A percentile compares a stretch with the other conserved stretches of the same genome.
Conservation (phyloP, 31 red algal species). For the Odonthalia washingtoniensis region DNA sequence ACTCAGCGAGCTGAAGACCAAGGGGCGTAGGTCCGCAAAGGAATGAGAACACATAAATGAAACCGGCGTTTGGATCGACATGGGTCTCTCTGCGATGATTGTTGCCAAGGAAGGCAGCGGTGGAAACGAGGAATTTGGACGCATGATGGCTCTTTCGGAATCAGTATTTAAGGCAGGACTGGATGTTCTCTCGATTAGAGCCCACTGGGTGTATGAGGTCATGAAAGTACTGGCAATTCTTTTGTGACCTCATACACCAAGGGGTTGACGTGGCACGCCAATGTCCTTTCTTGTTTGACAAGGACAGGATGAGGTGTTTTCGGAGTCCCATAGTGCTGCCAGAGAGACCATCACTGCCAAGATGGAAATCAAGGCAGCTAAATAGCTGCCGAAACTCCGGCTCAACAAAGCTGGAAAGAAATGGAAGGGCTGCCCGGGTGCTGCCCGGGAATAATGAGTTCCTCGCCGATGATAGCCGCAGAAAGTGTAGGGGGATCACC, state of each 20-base stretch:
- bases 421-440: background rate
- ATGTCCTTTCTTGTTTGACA: conserved; percentile 18
- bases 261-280: background rate
- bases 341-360: background rate
- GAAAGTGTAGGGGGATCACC: background rate
- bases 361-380: conserved; percentile 25
- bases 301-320: conserved; percentile 10
- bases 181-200: conserved; percentile 10
- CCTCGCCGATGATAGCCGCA: background rate
- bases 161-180: background rate
- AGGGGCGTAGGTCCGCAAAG: conserved; percentile 34
- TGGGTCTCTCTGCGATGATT: background rate
- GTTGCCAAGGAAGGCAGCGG: background rate
- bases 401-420: background rate
- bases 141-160: background rate
- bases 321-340: background rate
- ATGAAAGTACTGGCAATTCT: no score
- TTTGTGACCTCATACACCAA: conserved; percentile 24
- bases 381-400: conserved; percentile 10
- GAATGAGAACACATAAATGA: conserved; percentile 46
- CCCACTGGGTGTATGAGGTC: no score
- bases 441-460: conserved; percentile 18
- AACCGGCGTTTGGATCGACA: conserved; percentile 6
- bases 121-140: background rate
- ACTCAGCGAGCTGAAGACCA: conserved; percentile 20